These are phyloP conservation scores for Tulasnella sp. DNA, from an alignment of 768 basidiomycete species.

Conservation along the genomic window DNA sequence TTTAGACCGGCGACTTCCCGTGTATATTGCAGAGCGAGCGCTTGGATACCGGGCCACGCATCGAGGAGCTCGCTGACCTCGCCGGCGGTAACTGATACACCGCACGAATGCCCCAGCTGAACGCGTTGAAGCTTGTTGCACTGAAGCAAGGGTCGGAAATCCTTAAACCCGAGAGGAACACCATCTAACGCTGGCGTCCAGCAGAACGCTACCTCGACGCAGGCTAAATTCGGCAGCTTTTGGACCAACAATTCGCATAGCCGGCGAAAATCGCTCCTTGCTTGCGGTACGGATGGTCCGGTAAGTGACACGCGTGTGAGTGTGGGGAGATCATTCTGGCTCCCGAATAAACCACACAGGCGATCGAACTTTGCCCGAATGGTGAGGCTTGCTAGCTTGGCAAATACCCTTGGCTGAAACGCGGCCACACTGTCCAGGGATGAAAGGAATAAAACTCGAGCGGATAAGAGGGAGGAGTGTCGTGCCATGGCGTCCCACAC, in stretches of 20 bases:
- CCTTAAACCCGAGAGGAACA: background rate
- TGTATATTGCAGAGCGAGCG: background rate
- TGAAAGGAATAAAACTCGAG: background rate
- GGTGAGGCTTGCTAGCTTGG: background rate
- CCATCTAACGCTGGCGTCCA: background rate
- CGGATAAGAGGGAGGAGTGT: background rate
- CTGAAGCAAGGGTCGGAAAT: background rate
- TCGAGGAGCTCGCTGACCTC: background rate
- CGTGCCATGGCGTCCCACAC: background rate
- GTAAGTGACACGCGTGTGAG: background rate
- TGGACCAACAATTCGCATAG: background rate
- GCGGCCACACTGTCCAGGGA: background rate
- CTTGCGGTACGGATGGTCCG: background rate
- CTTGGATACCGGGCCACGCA: background rate
- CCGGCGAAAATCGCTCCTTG: background rate
- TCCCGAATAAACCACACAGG: background rate
- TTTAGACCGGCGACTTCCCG: background rate
- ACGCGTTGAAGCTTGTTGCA: background rate
- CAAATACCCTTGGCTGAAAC: background rate
- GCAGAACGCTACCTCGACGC: background rate
- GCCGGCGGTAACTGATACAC: background rate
- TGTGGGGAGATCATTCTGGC: background rate
- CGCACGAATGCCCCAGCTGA: background rate
- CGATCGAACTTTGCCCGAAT: background rate
- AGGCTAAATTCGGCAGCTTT: background rate